phyloP scores from a whole-genome alignment of 805 yeast species.

The Candida adriatica region DNA sequence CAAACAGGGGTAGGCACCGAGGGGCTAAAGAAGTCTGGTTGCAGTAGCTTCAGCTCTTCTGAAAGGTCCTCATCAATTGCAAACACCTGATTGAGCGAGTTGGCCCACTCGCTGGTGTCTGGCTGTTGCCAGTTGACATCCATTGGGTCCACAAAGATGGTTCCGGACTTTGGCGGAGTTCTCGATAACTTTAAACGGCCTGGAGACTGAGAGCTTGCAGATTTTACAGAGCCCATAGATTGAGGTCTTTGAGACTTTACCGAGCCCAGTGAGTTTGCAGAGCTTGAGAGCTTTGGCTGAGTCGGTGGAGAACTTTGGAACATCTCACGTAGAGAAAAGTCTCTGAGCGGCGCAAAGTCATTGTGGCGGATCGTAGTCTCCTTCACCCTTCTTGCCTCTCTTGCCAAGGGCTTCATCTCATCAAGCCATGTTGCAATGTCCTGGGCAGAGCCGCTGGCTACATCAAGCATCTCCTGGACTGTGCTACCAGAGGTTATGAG shows the following conservation, averaged over 20 bases:
- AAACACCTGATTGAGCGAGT: constrained; percentile 9
- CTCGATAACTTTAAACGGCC: not conserved
- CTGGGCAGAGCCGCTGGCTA: too few species aligned
- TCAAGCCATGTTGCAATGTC: too few species aligned
- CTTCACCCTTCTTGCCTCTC: too few species aligned
- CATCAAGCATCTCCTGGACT: constrained; percentile 2
- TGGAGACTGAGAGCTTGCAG: not conserved
- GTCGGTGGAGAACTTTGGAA: not conserved
- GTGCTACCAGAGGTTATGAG: constrained; percentile 13
- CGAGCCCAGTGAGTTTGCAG: not conserved
- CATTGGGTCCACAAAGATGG: not conserved
- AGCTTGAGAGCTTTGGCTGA: not conserved
- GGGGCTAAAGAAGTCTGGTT: too few species aligned
- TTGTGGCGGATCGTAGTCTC: constrained; percentile 12
- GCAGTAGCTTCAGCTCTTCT: too few species aligned
- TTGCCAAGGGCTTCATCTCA: too few species aligned
- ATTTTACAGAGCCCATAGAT: not conserved
- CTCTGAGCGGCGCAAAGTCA: constrained; percentile 11
- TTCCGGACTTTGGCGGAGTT: not conserved
- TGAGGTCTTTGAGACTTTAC: not conserved
- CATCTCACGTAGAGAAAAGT: constrained; percentile 2
- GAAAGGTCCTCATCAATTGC: constrained; percentile 13
- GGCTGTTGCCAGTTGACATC: not conserved
- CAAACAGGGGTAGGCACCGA: too few species aligned
- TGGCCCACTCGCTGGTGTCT: not conserved